phyloP scores from a whole-genome alignment of 768 basidiomycete genomes.

The Leccinum variicolor region DNA sequence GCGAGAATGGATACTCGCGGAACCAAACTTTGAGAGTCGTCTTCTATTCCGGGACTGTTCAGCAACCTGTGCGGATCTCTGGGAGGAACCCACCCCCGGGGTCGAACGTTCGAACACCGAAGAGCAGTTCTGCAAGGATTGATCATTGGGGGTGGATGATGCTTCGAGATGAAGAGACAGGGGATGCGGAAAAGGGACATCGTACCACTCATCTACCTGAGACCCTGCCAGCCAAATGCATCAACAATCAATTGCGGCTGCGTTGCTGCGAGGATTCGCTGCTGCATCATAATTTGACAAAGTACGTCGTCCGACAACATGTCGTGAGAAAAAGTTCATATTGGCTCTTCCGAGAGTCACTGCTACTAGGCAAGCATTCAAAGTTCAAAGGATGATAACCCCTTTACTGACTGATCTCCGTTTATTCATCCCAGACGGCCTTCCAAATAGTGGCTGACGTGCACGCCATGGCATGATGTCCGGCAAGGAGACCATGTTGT shows the following conservation, averaged over 20 bases:
- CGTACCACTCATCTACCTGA: neutral
- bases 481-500: neutral
- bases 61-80: slow-evolving; percentile 8
- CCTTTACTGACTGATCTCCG: neutral
- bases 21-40: neutral
- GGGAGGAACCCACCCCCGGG: neutral
- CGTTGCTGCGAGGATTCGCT: slow-evolving; percentile 5
- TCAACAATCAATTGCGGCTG: slow-evolving; percentile 1
- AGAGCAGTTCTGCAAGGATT: neutral
- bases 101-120: neutral
- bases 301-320: neutral
- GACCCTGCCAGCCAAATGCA: neutral
- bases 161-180: neutral
- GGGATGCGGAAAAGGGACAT: neutral
- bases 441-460: neutral
- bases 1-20: neutral
- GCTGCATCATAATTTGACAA: neutral
- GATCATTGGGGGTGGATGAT: neutral
- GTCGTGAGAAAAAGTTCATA: neutral
- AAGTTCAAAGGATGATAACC: neutral
- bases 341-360: neutral
- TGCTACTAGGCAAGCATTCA: neutral
- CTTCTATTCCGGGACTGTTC: slow-evolving; percentile 2
- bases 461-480: neutral
- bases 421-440: neutral